phyloP scores from a whole-genome alignment of 768 basidiomycete genomes.

The Phallus indusiatus region DNA sequence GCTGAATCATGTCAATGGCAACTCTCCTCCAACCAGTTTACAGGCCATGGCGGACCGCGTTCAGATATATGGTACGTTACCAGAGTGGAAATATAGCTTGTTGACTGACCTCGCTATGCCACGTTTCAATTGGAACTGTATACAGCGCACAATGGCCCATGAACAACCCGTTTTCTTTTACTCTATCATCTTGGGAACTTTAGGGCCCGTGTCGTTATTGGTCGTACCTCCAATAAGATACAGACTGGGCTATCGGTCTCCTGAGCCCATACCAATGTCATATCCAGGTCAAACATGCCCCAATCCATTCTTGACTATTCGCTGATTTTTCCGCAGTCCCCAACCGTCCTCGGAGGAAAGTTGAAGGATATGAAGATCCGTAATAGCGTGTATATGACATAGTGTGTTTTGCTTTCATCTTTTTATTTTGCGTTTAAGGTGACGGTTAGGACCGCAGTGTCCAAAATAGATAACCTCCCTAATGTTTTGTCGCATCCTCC shows the following conservation, averaged over 20 bases:
- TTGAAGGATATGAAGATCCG: slow-evolving; percentile 66
- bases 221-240: slow-evolving; percentile 73
- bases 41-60: not conserved
- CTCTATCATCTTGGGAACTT: slow-evolving; percentile 62
- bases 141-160: slow-evolving; percentile 76
- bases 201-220: slow-evolving; percentile 68
- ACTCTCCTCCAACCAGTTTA: not conserved
- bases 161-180: slow-evolving; percentile 89
- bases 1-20: not conserved
- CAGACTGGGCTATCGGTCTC: slow-evolving; percentile 58
- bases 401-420: not conserved
- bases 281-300: slow-evolving; percentile 57
- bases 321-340: slow-evolving; percentile 39
- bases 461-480: no score
- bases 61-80: not conserved
- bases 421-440: no score
- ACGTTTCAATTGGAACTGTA: not conserved
- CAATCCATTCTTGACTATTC: not conserved
- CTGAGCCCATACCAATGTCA: slow-evolving; percentile 62
- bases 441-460: no score
- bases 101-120: not conserved
- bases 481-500: no score
- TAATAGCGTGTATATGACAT: not conserved
- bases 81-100: not conserved
- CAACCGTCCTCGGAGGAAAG: slow-evolving; percentile 55